Conservation (phyloP, 108 stramenopile genomes). For the Fragilaria crotonensis region DNA sequence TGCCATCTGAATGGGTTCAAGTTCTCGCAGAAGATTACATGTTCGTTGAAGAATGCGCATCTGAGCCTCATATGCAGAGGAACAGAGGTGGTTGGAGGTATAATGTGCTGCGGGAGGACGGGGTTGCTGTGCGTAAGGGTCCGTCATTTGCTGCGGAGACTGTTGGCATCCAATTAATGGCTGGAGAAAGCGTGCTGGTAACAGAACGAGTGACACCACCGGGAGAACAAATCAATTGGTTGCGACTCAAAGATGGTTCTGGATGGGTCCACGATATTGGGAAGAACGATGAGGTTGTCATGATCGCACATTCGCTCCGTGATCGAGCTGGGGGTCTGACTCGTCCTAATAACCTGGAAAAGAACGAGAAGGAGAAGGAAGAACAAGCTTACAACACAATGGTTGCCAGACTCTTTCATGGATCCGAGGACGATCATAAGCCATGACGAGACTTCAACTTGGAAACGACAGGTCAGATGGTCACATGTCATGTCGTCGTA, state of each 20-base stretch:
- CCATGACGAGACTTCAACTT: too few species aligned
- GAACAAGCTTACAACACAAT: constrained; percentile 52
- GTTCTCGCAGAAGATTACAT: constrained; percentile 41
- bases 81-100: constrained; percentile 72
- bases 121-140: constrained; percentile 50
- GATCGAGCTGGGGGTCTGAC: constrained; percentile 17
- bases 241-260: constrained; percentile 56
- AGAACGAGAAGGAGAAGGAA: constrained; percentile 15
- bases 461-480: too few species aligned
- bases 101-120: constrained; percentile 37
- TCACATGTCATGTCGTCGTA: too few species aligned
- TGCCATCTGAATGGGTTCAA: constrained; percentile 78
- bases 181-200: constrained; percentile 48
- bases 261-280: constrained; percentile 65
- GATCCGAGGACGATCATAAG: too few species aligned
- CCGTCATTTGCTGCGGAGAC: constrained; percentile 57
- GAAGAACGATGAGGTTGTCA: constrained; percentile 35
- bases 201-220: constrained; percentile 59
- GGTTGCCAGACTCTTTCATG: constrained; percentile 46
- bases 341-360: background rate
- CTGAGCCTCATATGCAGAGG: constrained; percentile 59
- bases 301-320: constrained; percentile 46
- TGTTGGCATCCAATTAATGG: constrained; percentile 26
- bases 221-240: constrained; percentile 52
- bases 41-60: constrained; percentile 61